A percentile compares a stretch with the other conserved stretches of the same genome.
Conservation (phyloP, 805 yeast species). For the Kazachstania viticola region DNA sequence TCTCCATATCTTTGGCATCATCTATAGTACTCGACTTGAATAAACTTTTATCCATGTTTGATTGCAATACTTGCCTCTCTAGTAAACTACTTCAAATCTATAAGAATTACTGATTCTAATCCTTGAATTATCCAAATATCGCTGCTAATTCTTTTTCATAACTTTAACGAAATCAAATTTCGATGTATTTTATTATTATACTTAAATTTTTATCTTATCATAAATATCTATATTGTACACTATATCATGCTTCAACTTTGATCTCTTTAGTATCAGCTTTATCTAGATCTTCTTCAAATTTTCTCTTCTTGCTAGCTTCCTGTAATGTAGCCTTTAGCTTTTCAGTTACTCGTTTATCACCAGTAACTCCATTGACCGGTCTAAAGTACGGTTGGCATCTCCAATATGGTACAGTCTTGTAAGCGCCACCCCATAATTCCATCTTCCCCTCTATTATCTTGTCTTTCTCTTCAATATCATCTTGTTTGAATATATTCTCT, state of each 20-base stretch:
- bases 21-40: conserved; percentile 1
- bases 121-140: too few relatives aligned
- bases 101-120: too few relatives aligned
- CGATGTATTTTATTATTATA: too few relatives aligned
- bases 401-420: conserved; percentile 85
- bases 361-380: conserved; percentile 67
- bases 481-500: conserved; percentile 38
- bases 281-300: conserved; percentile 14
- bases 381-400: conserved; percentile 93
- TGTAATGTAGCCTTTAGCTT: conserved; percentile 6
- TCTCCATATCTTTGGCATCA: not conserved
- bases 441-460: conserved; percentile 40
- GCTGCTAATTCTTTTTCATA: too few relatives aligned
- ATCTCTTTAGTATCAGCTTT: conserved; percentile 6
- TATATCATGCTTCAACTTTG: conserved; percentile 2
- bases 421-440: conserved; percentile 69
- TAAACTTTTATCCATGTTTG: not conserved
- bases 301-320: conserved; percentile 12
- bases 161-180: too few relatives aligned
- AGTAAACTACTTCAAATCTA: too few relatives aligned
- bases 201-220: too few relatives aligned
- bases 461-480: conserved; percentile 46
- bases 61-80: too few relatives aligned
- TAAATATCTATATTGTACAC: too few relatives aligned
- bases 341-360: conserved; percentile 31